Conservation (phyloP, 177 flowering plant genomes). For the Vitis hybrid region DNA sequence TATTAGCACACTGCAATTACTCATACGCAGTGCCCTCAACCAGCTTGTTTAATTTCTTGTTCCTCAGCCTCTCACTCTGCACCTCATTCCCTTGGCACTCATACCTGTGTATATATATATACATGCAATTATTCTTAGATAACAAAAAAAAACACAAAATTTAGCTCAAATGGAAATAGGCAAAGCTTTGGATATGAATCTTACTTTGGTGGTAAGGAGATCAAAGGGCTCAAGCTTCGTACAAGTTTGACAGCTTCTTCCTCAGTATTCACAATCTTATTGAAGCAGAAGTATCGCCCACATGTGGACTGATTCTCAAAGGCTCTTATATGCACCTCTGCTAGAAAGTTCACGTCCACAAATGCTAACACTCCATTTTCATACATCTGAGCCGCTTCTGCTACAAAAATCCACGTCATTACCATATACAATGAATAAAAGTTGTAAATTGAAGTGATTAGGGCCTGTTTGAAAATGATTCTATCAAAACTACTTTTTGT, state of each 20-base stretch:
- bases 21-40: constrained; percentile 34
- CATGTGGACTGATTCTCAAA: constrained; percentile 45
- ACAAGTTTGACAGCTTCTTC: constrained; percentile 51
- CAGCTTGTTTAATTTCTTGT: constrained; percentile 46
- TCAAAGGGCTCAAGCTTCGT: constrained; percentile 46
- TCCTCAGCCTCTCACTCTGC: constrained; percentile 42
- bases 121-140: background rate
- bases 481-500: no score
- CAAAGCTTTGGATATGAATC: no score
- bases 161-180: no score
- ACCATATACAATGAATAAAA: no score
- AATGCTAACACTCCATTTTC: constrained; percentile 59
- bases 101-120: constrained; percentile 23
- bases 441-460: no score
- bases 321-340: constrained; percentile 55
- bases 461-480: no score
- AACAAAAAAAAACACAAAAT: background rate
- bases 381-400: constrained; percentile 71
- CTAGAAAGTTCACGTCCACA: constrained; percentile 56
- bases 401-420: background rate
- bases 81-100: constrained; percentile 37
- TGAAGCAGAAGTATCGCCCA: constrained; percentile 68
- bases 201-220: constrained; percentile 48
- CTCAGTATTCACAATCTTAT: constrained; percentile 41
- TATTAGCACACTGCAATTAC: background rate